phyloP scores from a whole-genome alignment of 1,284 basidiomycete species.

The Moesziomyces antarcticus region DNA sequence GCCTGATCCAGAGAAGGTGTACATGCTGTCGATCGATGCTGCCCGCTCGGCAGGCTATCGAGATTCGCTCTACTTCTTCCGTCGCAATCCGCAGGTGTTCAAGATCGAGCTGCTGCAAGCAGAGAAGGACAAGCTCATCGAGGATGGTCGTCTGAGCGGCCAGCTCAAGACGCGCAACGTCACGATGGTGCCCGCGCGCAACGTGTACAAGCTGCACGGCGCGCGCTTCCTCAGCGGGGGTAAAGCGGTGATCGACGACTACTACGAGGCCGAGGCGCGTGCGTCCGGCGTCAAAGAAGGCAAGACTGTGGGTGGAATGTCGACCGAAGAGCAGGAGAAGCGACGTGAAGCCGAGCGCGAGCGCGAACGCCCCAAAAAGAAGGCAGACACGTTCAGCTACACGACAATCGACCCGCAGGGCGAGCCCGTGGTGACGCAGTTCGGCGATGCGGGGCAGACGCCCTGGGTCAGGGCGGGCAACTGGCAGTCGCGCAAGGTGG shows the following conservation, averaged over 20 bases:
- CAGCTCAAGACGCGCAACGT: constrained; percentile 90
- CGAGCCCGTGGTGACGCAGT: constrained; percentile 57
- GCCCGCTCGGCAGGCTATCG: constrained; percentile 94
- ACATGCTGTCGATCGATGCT: constrained; percentile 96
- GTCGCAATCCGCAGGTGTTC: constrained; percentile 86
- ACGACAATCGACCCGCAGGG: constrained; percentile 61
- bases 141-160: constrained; percentile 83
- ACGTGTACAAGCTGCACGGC: constrained; percentile 93
- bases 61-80: constrained; percentile 96
- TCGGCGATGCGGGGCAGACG: constrained; percentile 61
- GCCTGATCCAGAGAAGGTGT: constrained; percentile 80
- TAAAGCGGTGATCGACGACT: constrained; percentile 90
- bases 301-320: constrained; percentile 57
- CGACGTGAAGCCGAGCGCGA: constrained; percentile 56
- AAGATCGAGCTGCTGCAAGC: constrained; percentile 74
- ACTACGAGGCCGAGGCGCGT: constrained; percentile 85
- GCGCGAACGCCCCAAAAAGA: constrained; percentile 50
- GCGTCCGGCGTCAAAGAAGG: constrained; percentile 68
- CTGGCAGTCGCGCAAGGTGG: constrained; percentile 48
- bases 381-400: constrained; percentile 54
- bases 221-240: constrained; percentile 88
- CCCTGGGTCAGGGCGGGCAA: constrained; percentile 61
- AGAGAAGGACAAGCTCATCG: constrained; percentile 92
- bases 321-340: constrained; percentile 52
- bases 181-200: constrained; percentile 89